Percentiles rank a stretch among this genome's conserved stretches.
phyloP scores from a whole-genome alignment of 2,329 filamentous ascomycete species.

The Claviceps maximensis region DNA sequence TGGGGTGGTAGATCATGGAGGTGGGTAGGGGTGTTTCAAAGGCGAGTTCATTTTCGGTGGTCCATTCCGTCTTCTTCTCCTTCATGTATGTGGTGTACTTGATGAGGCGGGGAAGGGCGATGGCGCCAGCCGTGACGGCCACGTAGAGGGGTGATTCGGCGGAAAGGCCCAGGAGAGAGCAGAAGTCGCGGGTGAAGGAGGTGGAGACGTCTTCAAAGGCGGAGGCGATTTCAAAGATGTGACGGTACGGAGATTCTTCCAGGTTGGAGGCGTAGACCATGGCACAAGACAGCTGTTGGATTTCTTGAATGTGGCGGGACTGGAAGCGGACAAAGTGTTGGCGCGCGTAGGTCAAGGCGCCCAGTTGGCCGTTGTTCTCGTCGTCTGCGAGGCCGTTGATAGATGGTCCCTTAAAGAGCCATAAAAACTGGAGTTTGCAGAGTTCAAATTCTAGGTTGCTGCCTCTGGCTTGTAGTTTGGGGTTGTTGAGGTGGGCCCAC shows the following conservation, averaged over 20 bases:
- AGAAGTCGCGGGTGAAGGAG: slow-evolving; percentile 92
- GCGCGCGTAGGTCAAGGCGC: slow-evolving; percentile 65
- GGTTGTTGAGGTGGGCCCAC: slow-evolving; percentile 66
- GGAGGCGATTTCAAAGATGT: slow-evolving; percentile 59
- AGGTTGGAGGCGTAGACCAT: slow-evolving; percentile 71
- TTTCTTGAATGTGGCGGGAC: slow-evolving; percentile 60
- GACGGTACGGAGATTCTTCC: slow-evolving; percentile 60
- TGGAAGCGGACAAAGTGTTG: slow-evolving; percentile 63
- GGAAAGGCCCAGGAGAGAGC: slow-evolving; percentile 75
- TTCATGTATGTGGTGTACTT: slow-evolving; percentile 83
- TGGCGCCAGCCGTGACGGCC: slow-evolving; percentile 80
- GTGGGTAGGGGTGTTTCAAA: slow-evolving; percentile 53
- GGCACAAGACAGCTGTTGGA: slow-evolving; percentile 68
- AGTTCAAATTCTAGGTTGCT: slow-evolving; percentile 95
- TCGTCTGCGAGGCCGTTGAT: slow-evolving; percentile 43
- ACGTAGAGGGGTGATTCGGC: slow-evolving; percentile 89
- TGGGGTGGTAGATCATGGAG: slow-evolving; percentile 71
- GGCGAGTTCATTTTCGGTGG: slow-evolving; percentile 76
- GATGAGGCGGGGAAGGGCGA: slow-evolving; percentile 76
- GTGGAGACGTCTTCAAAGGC: slow-evolving; percentile 73
- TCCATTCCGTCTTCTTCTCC: slow-evolving; percentile 89
- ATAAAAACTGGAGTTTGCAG: slow-evolving; percentile 77
- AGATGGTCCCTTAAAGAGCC: slow-evolving; percentile 58
- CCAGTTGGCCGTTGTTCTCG: slow-evolving; percentile 38
- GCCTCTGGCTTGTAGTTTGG: slow-evolving; percentile 61